These are phyloP conservation scores for Theileria annulata DNA, from an alignment of 169 alveolate species.

Conservation along the genomic window DNA sequence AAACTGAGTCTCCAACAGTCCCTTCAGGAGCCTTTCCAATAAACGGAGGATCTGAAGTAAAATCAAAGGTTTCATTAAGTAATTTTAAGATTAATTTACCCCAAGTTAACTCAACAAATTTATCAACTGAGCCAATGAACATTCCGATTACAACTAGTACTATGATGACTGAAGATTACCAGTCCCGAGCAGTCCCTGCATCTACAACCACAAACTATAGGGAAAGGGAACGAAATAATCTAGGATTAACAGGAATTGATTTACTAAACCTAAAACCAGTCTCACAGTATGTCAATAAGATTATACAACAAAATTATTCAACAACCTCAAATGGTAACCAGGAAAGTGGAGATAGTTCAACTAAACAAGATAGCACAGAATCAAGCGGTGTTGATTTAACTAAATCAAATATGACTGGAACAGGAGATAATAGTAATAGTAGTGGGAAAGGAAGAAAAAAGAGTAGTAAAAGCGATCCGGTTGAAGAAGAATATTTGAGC, in stretches of 20 bases:
- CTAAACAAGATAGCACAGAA: neutral
- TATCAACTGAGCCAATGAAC: neutral
- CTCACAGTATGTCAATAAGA: neutral
- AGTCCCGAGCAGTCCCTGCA: neutral
- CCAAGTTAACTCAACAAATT: neutral
- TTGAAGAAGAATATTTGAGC: conserved; percentile 32
- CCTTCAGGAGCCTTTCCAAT: neutral
- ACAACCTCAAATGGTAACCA: neutral
- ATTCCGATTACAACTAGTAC: neutral
- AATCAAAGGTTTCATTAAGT: neutral
- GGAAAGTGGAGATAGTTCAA: neutral
- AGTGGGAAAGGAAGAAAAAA: conserved; percentile 24
- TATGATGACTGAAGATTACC: neutral
- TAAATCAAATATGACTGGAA: too few relatives aligned
- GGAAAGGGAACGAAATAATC: neutral
- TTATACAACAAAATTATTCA: neutral
- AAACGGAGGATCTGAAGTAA: neutral
- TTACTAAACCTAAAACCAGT: neutral
- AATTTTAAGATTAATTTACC: neutral
- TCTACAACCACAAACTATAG: neutral
- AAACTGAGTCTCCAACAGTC: neutral
- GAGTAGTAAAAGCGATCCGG: conserved; percentile 39
- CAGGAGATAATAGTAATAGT: conserved; percentile 6
- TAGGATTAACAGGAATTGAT: neutral
- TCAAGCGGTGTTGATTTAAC: neutral